Evolutionary conservation across 2,329 filamentous ascomycete species (phyloP).

Genomic region (Teratosphaeria zuluensis): DNA sequence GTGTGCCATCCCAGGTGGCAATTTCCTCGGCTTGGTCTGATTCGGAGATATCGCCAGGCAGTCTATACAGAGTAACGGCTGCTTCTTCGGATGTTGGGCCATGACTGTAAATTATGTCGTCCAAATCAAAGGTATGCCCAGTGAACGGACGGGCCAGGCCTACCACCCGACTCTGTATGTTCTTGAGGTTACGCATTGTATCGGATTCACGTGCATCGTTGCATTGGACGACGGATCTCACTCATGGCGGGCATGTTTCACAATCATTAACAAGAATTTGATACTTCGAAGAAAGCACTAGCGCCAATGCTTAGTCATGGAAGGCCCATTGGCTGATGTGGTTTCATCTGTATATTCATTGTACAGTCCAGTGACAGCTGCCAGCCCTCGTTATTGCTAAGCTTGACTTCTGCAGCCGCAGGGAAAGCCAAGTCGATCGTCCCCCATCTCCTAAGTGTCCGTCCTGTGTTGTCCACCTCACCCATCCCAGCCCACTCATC

Average conservation of each 20-base stretch:
- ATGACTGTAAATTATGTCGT: slow-evolving; percentile 72
- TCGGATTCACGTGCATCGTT: background rate
- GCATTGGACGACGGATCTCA: background rate
- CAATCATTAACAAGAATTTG: background rate
- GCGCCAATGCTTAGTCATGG: background rate
- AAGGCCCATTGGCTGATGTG: background rate
- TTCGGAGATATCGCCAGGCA: slow-evolving; percentile 32
- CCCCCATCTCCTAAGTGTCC: background rate
- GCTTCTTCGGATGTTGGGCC: slow-evolving; percentile 63
- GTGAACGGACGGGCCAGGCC: slow-evolving; percentile 38
- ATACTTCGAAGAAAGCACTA: background rate
- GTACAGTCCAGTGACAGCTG: background rate
- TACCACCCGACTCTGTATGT: slow-evolving; percentile 49
- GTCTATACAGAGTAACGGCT: slow-evolving; percentile 61
- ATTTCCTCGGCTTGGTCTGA: slow-evolving; percentile 43
- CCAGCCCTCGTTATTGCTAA: background rate
- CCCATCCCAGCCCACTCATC: background rate
- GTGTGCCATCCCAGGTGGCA: slow-evolving; percentile 82
- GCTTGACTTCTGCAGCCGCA: background rate
- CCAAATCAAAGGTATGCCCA: slow-evolving; percentile 64
- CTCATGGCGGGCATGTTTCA: background rate
- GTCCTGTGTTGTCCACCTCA: background rate
- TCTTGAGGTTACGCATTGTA: slow-evolving; percentile 78
- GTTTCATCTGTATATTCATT: background rate
- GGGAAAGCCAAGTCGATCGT: background rate